Percentiles rank a stretch among this genome's conserved stretches.
phyloP scores from a whole-genome alignment of 176 grass and related monocot genomes.

The Zoysia japonica region DNA sequence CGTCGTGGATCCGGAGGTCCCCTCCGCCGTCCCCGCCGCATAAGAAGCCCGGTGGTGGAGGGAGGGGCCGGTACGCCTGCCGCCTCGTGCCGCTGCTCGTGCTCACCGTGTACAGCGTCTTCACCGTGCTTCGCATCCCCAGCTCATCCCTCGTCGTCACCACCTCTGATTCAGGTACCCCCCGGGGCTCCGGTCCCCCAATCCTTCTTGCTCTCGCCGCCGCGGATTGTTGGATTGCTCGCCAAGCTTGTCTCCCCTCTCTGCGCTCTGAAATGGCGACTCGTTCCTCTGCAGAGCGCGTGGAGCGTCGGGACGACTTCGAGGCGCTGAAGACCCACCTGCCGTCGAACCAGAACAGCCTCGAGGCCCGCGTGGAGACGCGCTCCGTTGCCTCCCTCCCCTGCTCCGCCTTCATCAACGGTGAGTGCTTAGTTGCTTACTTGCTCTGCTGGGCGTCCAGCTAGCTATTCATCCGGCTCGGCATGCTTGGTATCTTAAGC shows the following conservation, averaged over 20 bases:
- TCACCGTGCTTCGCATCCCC: conserved; percentile 62
- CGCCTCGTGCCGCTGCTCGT: conserved; percentile 62
- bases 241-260: too few relatives aligned
- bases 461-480: neutral
- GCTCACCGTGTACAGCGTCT: conserved; percentile 61
- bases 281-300: conserved; percentile 40
- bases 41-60: conserved; percentile 39
- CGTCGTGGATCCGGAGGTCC: conserved; percentile 58
- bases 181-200: neutral
- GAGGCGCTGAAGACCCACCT: conserved; percentile 85
- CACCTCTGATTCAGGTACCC: conserved; percentile 60
- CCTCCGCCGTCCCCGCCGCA: conserved; percentile 58
- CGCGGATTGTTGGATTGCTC: neutral
- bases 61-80: conserved; percentile 45
- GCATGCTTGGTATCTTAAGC: neutral
- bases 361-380: conserved; percentile 71
- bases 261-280: conserved; percentile 27
- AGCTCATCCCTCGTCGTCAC: conserved; percentile 60
- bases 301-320: conserved; percentile 52
- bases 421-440: conserved; percentile 33
- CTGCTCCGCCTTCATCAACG: conserved; percentile 76
- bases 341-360: conserved; percentile 52
- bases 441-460: neutral
- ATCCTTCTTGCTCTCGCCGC: neutral
- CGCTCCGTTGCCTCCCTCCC: conserved; percentile 61